Evolutionary conservation across 257 asterid genomes (phyloP).

Genomic region (Thymus quinquecostatus): DNA sequence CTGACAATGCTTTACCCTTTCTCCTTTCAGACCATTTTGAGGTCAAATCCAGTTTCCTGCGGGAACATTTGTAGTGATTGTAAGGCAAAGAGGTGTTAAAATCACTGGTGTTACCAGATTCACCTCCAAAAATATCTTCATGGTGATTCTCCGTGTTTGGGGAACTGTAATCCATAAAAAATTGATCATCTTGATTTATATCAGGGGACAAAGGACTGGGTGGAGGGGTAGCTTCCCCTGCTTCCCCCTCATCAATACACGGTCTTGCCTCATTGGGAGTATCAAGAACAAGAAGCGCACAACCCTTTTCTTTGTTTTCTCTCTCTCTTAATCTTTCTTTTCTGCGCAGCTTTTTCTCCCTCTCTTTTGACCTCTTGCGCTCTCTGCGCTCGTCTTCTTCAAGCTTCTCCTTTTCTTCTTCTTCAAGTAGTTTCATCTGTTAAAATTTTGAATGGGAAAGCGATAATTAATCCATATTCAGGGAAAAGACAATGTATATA

Average conservation of each 20-base stretch:
- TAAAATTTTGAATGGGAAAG: slow-evolving; percentile 32
- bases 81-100: slow-evolving; percentile 44
- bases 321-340: slow-evolving; percentile 89
- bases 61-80: slow-evolving; percentile 54
- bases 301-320: slow-evolving; percentile 70
- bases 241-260: slow-evolving; percentile 55
- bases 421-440: slow-evolving; percentile 96
- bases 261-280: slow-evolving; percentile 46
- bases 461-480: slow-evolving; percentile 26
- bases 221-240: slow-evolving; percentile 54
- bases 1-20: slow-evolving; percentile 47
- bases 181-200: slow-evolving; percentile 47
- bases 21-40: slow-evolving; percentile 68
- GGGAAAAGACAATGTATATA: slow-evolving; percentile 10
- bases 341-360: slow-evolving; percentile 88
- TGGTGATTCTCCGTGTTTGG: slow-evolving; percentile 49
- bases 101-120: slow-evolving; percentile 45
- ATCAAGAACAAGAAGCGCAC: slow-evolving; percentile 42
- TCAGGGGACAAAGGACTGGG: slow-evolving; percentile 54
- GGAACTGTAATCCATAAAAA: slow-evolving; percentile 46
- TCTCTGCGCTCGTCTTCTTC: slow-evolving; percentile 84
- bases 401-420: slow-evolving; percentile 96
- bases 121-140: slow-evolving; percentile 55
- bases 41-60: slow-evolving; percentile 57
- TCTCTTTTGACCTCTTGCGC: slow-evolving; percentile 82